Evolutionary conservation across 2,329 filamentous ascomycete species (phyloP).

Genomic region (Fusarium praegraminearum): DNA sequence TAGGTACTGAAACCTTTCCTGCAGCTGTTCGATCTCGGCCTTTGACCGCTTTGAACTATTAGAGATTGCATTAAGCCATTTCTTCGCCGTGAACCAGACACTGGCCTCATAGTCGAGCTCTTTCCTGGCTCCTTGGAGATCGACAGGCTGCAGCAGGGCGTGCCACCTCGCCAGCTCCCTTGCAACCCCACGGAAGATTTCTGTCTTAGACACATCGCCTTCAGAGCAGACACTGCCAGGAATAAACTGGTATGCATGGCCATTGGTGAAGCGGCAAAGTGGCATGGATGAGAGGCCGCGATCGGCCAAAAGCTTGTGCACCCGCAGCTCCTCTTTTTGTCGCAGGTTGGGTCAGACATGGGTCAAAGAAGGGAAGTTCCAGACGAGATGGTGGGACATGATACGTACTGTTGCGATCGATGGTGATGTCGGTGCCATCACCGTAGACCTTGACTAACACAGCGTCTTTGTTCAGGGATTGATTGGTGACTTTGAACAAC

Average conservation of each 20-base stretch:
- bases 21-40: slow-evolving; percentile 12
- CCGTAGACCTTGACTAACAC: slow-evolving; percentile 42
- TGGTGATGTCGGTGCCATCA: slow-evolving; percentile 41
- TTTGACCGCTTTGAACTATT: slow-evolving; percentile 2
- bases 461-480: background rate
- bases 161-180: slow-evolving; percentile 41
- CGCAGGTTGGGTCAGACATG: slow-evolving; percentile 20
- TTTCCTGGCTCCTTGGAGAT: background rate
- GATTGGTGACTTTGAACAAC: slow-evolving; percentile 37
- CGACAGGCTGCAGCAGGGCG: slow-evolving; percentile 12
- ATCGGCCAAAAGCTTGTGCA: slow-evolving; percentile 37
- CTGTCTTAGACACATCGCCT: slow-evolving; percentile 27
- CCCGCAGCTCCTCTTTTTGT: slow-evolving; percentile 39
- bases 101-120: slow-evolving; percentile 26
- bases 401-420: slow-evolving; percentile 41
- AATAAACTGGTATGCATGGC: slow-evolving; percentile 40
- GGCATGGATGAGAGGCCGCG: slow-evolving; percentile 32
- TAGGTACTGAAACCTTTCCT: slow-evolving; percentile 36
- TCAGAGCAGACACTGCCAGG: slow-evolving; percentile 30
- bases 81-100: slow-evolving; percentile 41
- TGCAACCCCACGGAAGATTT: slow-evolving; percentile 35
- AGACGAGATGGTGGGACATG: slow-evolving; percentile 1
- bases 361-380: slow-evolving; percentile 4
- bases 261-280: slow-evolving; percentile 39
- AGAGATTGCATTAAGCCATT: slow-evolving; percentile 38